Percentiles rank a stretch among this genome's conserved stretches.
Evolutionary conservation across 768 basidiomycete genomes (phyloP).

Genomic region (Ramaria sp.): DNA sequence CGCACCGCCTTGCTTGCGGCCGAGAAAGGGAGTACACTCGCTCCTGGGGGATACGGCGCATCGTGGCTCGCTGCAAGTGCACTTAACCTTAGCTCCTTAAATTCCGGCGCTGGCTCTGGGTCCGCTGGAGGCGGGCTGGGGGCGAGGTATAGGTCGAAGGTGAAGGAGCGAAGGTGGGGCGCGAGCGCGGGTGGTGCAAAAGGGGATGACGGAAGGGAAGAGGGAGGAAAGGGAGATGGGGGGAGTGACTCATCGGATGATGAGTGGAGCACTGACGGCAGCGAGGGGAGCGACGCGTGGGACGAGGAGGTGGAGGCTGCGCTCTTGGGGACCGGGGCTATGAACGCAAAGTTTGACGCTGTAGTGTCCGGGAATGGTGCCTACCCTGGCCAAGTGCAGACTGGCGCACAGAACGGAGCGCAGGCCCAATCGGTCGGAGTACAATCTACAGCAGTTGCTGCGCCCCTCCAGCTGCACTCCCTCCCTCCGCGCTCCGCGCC

Average conservation of each 20-base stretch:
- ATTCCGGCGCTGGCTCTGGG: not conserved
- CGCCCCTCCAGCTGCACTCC: not conserved
- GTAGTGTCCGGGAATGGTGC: not conserved
- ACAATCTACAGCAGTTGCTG: not conserved
- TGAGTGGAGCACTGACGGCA: not conserved
- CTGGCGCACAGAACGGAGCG: not conserved
- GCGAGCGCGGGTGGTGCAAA: conserved; percentile 15
- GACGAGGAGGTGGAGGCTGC: not conserved
- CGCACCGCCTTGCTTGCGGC: conserved; percentile 1
- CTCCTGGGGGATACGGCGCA: too few relatives aligned
- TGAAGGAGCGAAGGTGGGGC: conserved; percentile 7
- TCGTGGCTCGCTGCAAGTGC: not conserved
- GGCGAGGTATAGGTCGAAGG: not conserved
- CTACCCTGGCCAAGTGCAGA: not conserved
- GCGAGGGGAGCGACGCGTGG: not conserved
- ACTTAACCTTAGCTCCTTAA: not conserved
- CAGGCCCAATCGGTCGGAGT: not conserved
- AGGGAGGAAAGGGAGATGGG: not conserved
- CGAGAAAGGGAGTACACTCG: not conserved
- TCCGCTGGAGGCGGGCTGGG: not conserved
- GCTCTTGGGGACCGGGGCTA: not conserved
- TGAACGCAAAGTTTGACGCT: not conserved
- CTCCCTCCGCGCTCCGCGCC: too few relatives aligned
- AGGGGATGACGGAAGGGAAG: not conserved
- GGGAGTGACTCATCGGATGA: not conserved